Evolutionary conservation across 257 asterid species (phyloP), one percentile per base, ranked within the genome.

Genomic region (Gentiana macrophylla): DNA sequence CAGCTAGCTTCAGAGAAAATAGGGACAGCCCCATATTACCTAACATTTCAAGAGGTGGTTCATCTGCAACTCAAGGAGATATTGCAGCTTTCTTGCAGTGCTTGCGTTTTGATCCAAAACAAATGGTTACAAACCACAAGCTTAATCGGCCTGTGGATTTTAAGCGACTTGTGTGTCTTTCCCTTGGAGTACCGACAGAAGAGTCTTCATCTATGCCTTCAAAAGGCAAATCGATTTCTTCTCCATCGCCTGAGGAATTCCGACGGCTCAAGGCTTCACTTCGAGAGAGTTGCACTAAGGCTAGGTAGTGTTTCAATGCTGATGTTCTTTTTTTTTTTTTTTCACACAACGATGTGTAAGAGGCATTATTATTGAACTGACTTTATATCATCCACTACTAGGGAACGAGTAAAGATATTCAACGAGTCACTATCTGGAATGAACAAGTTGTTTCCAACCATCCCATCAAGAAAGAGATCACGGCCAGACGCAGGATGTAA

Each of bases 351-450:
- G 55, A 62, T 48, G 67, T 64, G 12, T 33, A 48, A 50, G 52
- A 61, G 52, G 33, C 56, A 44, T 71, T 58, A n/a, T 15, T 13
- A 45, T 62, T 54, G 56, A 54, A 45, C 50, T 63, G 62, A 57
- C 70, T 58, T 65, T 34, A 50, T 66, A 63, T 50, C 68, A 66
- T 52, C 53, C 55, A 56, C 43, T 77, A 62, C 54, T 75, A 90
- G 97, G 94, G 95, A 86, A 71, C 97, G 97, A 8, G 79, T 72
- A 70, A 86, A 84, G 87, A 78, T 78, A 71, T 73, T 90, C 76
- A 84, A 67, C 57, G 94, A 84, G 74, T 82, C 94, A 67, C 73
- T 80, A 63, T 86, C 97, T 58, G 87, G 80, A 65, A 60, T 86
- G 79, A 80, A 82, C 79, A 86, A 90, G 66, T 82, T 85, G 62